A percentile compares a stretch with the other conserved stretches of the same genome.
Conservation (phyloP, 2,329 filamentous ascomycete genomes). For the Chrysoporthe deuterocubensis region DNA sequence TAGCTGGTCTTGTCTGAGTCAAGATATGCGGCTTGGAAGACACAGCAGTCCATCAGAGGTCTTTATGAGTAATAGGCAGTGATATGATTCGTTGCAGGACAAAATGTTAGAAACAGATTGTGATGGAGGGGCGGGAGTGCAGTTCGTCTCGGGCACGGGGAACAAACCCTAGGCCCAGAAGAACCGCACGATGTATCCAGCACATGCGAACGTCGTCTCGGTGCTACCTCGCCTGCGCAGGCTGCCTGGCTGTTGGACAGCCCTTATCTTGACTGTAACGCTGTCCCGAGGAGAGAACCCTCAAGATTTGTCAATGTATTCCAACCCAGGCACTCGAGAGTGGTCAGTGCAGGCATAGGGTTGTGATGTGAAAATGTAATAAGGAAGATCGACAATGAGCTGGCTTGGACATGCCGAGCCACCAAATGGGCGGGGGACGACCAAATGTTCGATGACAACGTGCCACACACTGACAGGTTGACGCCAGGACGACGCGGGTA, state of each 20-base stretch:
- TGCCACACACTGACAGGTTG: not conserved
- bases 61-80: not conserved
- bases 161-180: not conserved
- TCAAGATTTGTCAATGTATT: not conserved
- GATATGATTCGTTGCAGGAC: conserved; percentile 3
- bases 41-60: not conserved
- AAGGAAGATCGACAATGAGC: not conserved
- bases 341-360: not conserved
- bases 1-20: not conserved
- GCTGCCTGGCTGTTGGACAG: conserved; percentile 5
- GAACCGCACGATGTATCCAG: conserved; percentile 2
- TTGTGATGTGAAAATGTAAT: not conserved
- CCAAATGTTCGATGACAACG: not conserved
- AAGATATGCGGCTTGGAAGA: not conserved
- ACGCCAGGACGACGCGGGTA: not conserved
- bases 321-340: not conserved
- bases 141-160: conserved; percentile 7
- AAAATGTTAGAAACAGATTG: not conserved
- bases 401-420: not conserved
- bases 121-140: conserved; percentile 14
- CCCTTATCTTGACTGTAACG: conserved; percentile 16
- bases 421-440: not conserved
- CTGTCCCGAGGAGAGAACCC: not conserved
- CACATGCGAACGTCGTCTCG: conserved; percentile 8
- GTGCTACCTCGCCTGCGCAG: conserved; percentile 4